Conservation (phyloP, 1,284 basidiomycete genomes). For the Vanrija pseudolonga region DNA sequence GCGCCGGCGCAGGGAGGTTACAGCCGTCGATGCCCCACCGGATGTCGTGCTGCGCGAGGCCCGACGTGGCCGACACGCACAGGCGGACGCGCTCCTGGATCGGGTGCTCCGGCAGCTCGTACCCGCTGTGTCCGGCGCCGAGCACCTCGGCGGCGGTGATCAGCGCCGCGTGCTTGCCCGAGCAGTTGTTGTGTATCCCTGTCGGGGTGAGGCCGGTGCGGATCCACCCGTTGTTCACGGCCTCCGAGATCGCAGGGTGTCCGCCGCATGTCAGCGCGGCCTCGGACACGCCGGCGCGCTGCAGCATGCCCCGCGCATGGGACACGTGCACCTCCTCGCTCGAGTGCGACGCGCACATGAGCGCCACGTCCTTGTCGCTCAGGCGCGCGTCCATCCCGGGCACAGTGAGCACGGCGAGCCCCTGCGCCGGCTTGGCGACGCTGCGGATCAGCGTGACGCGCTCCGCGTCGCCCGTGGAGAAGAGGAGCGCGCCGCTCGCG, state of each 20-base stretch:
- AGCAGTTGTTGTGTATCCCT: slow-evolving; percentile 4
- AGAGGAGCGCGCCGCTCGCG: neutral
- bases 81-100: neutral
- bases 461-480: neutral
- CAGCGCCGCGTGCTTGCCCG: slow-evolving; percentile 4
- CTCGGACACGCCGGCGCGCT: neutral
- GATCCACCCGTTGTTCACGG: neutral
- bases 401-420: neutral
- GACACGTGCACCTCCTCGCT: neutral
- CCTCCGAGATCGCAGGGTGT: neutral
- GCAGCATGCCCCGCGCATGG: neutral
- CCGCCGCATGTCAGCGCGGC: neutral
- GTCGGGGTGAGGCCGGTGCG: neutral
- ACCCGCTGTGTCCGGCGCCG: neutral
- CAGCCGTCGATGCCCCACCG: slow-evolving; percentile 7
- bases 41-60: neutral
- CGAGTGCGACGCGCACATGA: slow-evolving; percentile 5
- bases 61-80: neutral
- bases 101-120: neutral
- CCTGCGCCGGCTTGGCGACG: slow-evolving; percentile 2
- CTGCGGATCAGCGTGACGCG: slow-evolving; percentile 2
- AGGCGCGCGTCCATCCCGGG: neutral
- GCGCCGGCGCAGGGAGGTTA: slow-evolving; percentile 8
- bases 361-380: neutral
- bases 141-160: neutral